phyloP scores from a whole-genome alignment of 805 yeast species.

The Sugiyamaella floridensis region DNA sequence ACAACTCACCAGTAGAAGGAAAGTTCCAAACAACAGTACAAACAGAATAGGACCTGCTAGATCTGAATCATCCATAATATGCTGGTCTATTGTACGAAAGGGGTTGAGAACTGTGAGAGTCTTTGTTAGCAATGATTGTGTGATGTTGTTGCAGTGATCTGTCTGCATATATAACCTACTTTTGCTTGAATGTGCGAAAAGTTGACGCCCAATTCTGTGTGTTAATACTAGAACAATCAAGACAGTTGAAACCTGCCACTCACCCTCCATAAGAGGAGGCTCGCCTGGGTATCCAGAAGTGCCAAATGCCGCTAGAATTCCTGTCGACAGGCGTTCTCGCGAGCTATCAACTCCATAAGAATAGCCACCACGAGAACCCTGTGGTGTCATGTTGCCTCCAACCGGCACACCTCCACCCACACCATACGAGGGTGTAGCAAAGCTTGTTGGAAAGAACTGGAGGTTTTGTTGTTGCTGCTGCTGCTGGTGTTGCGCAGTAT shows the following conservation, averaged over 20 bases:
- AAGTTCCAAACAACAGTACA: constrained; percentile 78
- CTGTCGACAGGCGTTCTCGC: constrained; percentile 50
- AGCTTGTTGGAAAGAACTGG: constrained; percentile 19
- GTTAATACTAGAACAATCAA: neutral
- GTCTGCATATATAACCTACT: neutral
- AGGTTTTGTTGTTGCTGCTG: constrained; percentile 10
- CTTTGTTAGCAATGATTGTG: constrained; percentile 16
- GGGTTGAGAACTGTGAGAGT: constrained; percentile 85
- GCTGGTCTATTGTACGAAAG: constrained; percentile 55
- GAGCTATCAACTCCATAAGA: constrained; percentile 16
- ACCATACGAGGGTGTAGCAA: constrained; percentile 14
- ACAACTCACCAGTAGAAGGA: constrained; percentile 47
- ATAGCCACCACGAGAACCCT: constrained; percentile 10
- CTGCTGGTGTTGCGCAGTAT: constrained; percentile 11
- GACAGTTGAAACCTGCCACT: neutral
- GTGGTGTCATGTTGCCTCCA: constrained; percentile 19
- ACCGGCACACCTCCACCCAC: constrained; percentile 5
- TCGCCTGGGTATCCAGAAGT: constrained; percentile 94
- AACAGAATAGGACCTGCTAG: constrained; percentile 92
- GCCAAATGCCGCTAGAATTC: constrained; percentile 85
- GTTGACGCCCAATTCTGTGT: constrained; percentile 77
- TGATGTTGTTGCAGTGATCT: neutral
- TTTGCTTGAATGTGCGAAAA: constrained; percentile 74
- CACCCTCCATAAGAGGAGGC: constrained; percentile 71
- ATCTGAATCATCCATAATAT: constrained; percentile 81